These are phyloP conservation scores for Fusarium metavorans DNA, from an alignment of 2,329 filamentous ascomycete genomes.

Conservation along the genomic window DNA sequence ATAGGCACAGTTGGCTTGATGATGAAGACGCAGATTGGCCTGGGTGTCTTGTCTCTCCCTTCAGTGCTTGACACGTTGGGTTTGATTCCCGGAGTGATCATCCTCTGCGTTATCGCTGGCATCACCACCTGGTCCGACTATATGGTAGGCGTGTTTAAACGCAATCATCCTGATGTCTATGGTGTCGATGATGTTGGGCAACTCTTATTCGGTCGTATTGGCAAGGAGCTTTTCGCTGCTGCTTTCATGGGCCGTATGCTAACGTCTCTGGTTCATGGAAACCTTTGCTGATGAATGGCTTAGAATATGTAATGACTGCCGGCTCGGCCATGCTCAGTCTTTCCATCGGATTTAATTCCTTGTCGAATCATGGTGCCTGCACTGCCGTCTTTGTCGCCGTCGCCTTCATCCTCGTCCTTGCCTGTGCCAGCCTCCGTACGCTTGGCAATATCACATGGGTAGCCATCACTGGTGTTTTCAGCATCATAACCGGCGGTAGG, in stretches of 20 bases:
- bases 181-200: neutral
- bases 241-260: neutral
- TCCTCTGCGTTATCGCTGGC: neutral
- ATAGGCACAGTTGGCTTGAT: neutral
- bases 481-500: neutral
- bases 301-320: neutral
- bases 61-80: neutral
- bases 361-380: neutral
- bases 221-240: neutral
- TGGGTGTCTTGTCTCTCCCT: neutral
- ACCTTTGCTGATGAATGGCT: too few species aligned
- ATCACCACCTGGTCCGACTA: neutral
- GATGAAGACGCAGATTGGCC: neutral
- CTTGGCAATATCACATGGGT: neutral
- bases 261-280: too few species aligned
- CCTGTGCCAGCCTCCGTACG: neutral
- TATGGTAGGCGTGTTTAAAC: neutral
- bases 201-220: neutral
- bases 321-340: neutral
- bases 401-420: neutral
- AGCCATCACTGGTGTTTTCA: neutral
- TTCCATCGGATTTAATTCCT: neutral
- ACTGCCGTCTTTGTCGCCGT: neutral
- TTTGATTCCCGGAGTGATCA: neutral
- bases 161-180: neutral